Evolutionary conservation across 169 alveolate species (phyloP), one percentile per base, ranked within the genome.

Genomic region (Perkinsus chesapeaki): DNA sequence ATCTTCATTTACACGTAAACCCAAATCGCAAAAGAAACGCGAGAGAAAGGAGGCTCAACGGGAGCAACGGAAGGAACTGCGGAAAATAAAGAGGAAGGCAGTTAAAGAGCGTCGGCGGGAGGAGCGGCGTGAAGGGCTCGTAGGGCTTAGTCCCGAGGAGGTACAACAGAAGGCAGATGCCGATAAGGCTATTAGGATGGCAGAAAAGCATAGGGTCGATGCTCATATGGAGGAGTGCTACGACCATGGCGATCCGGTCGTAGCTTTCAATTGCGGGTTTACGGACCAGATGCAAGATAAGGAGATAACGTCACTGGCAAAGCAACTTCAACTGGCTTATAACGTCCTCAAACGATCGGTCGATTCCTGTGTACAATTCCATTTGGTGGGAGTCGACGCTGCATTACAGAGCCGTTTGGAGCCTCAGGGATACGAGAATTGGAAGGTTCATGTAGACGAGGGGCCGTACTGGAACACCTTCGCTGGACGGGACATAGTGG

Each of bases 381-480:
- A 60, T 16, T 60, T 60, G 82, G 82, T 60, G 12, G 82, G 82
- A 7, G 31, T 60, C 36, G 82, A 60, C 82, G 12, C 82, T 60
- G 82, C 82, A 1, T 23, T 60, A 34, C 37, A 60, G 82, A 60
- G 37, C 27, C 82, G 82, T 7, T 60, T 60, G 82, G 36, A 60
- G 3, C 82, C 82, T 0, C 82, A 60, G 82, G 82, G 82, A 12
- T 60, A 60, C 23, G 82, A 60, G 82, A 60, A 60, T 34, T 60
- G 82, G 82, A 60, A 93, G 95, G 95, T 93, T 27, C 94, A 91
- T 5, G 27, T 91, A 19, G 92, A 93, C 82, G 93, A 93, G 92
- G 91, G 91, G 7, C 95, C 95, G n/a, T 93, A 92, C 91, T 93
- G 95, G 95, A 92, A 93, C 39, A 20, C 60, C 19, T 93, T 93